A percentile compares a stretch with the other conserved stretches of the same genome.
Evolutionary conservation across 2,329 filamentous ascomycete genomes (phyloP).

Genomic region (Triangularia verruculosa): DNA sequence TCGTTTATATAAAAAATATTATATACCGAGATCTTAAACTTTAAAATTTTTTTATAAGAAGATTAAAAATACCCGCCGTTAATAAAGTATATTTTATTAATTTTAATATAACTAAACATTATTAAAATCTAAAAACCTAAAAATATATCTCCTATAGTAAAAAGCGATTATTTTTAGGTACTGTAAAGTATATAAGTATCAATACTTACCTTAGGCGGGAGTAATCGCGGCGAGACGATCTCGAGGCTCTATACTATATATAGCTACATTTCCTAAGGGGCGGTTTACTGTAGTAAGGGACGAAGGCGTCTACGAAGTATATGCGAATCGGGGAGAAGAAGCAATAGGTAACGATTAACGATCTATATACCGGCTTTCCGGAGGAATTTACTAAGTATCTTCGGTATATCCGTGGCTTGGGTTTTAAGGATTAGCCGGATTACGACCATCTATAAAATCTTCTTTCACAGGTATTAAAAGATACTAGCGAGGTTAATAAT

Average conservation of each 20-base stretch:
- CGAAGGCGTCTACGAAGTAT: slow-evolving; percentile 71
- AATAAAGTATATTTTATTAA: slow-evolving; percentile 98
- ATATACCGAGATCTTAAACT: too few species aligned
- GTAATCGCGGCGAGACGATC: slow-evolving; percentile 89
- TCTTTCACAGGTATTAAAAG: slow-evolving; percentile 93
- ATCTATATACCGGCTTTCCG: slow-evolving; percentile 91
- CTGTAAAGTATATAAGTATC: too few species aligned
- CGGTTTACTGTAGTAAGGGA: slow-evolving; percentile 66
- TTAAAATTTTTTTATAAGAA: too few species aligned
- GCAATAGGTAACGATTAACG: slow-evolving; percentile 93
- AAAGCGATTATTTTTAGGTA: slow-evolving; percentile 91
- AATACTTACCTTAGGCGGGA: slow-evolving; percentile 61
- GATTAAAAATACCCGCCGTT: slow-evolving; percentile 82
- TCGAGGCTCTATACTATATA: slow-evolving; percentile 77
- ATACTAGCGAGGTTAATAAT: slow-evolving; percentile 89
- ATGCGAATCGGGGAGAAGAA: slow-evolving; percentile 99
- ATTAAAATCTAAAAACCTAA: slow-evolving; percentile 96
- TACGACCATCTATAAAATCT: slow-evolving; percentile 96
- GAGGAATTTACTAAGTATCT: slow-evolving; percentile 97
- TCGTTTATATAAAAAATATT: too few species aligned
- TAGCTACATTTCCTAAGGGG: slow-evolving; percentile 73
- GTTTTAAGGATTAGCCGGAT: slow-evolving; percentile 95
- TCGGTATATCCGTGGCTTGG: slow-evolving; percentile 92
- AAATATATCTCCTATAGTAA: slow-evolving; percentile 98
- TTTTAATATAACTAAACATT: slow-evolving; percentile 99